phyloP scores from a whole-genome alignment of 805 yeast genomes.

The Ogataea polymorpha region DNA sequence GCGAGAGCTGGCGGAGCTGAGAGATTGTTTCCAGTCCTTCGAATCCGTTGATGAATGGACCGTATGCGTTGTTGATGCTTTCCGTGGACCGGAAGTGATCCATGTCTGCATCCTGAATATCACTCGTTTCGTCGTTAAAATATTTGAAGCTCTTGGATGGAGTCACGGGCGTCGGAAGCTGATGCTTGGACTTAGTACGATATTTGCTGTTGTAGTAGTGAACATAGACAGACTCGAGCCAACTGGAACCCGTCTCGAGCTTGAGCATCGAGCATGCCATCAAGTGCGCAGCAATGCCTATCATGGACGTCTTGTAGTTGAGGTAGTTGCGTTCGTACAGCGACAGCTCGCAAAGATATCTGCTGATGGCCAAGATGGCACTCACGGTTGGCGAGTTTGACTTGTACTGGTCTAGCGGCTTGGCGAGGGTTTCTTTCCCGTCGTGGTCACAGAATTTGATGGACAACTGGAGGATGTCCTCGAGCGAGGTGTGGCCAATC shows the following conservation, averaged over 20 bases:
- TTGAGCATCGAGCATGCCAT: conserved; percentile 54
- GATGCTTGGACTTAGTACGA: conserved; percentile 8
- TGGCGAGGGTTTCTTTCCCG: conserved; percentile 27
- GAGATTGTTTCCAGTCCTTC: conserved; percentile 39
- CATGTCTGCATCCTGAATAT: conserved; percentile 11
- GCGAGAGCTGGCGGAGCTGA: conserved; percentile 39
- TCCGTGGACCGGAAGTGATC: conserved; percentile 12
- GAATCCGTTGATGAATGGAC: conserved; percentile 49
- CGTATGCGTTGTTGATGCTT: conserved; percentile 38
- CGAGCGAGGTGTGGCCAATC: conserved; percentile 45
- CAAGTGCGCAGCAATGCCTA: conserved; percentile 50
- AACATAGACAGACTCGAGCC: conserved; percentile 27
- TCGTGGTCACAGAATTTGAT: conserved; percentile 36
- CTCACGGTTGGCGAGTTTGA: conserved; percentile 38
- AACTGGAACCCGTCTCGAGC: conserved; percentile 41
- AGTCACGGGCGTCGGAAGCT: conserved; percentile 26
- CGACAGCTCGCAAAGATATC: conserved; percentile 54
- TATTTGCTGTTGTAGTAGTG: conserved; percentile 13
- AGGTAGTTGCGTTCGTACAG: conserved; percentile 47
- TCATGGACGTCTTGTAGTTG: conserved; percentile 40
- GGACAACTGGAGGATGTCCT: conserved; percentile 45
- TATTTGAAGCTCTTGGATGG: conserved; percentile 22
- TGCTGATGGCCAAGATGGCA: conserved; percentile 52
- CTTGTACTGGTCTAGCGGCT: conserved; percentile 28
- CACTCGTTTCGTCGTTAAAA: conserved; percentile 18